Base-by-base conservation (phyloP, 2,329 filamentous ascomycete species). In the Metarhizium brunneum region DNA sequence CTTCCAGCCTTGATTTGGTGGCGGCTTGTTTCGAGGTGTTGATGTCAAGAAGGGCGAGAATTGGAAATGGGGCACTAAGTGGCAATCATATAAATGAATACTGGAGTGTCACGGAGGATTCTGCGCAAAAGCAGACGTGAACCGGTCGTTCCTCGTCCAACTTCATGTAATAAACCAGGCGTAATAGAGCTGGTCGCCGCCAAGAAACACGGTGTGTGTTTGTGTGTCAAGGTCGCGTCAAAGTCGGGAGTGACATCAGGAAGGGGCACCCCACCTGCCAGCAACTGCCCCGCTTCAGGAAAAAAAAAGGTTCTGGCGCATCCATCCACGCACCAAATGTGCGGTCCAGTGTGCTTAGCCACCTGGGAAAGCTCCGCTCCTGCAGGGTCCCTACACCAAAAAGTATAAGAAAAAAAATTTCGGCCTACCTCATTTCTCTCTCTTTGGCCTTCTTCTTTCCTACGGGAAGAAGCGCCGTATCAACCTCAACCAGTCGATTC, bases 401-500 rank as follows among this genome's bases (percentile, higher is more conserved):
- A 47, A 18, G 2, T 47, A 14, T 11, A 45, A 65, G 66, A 71
- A 75, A 76, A 76, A 74, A 76, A 67, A 69, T 70, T 71, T 65
- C 58, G 60, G 62, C 54, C 62, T 62, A 62, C 63, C 60, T 62
- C 64, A 57, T 64, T 67, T 68, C 64, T 65, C 66, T 52, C 64
- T 64, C 69, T 70, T 66, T 68, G 71, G 72, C 66, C 70, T 73
- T 71, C 67, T 68, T 73, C 75, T 70, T 75, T 76, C 70, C 72
- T 74, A 73, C 71, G 76, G 76, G 76, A 78, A 78, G 76, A 78
- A 77, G 75, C 75, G 69, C 71, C 66, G 60, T 66, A 71, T 70
- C 71, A 70, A 71, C 66, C 63, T 65, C 62, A 64, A 62, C 57
- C 65, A 70, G 65, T 68, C 66, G 65, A 65, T 68, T 30, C 64